Evolutionary conservation across 2,329 filamentous ascomycete species (phyloP).

Genomic region (Chaetoscypha palmicola): DNA sequence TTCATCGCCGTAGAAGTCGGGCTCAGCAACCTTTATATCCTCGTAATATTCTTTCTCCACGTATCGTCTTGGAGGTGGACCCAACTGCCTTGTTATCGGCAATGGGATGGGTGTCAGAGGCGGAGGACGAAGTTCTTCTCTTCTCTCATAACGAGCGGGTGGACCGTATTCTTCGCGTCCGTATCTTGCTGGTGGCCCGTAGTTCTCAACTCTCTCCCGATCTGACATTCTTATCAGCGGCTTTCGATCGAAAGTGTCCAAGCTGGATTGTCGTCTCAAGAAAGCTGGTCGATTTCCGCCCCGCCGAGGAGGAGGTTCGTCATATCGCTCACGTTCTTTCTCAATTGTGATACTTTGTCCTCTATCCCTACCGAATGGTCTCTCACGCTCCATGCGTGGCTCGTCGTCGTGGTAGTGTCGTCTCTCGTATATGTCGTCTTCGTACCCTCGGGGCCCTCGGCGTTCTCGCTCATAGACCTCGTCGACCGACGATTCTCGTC

Average conservation of each 20-base stretch:
- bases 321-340: slow-evolving; percentile 25
- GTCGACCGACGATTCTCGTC: slow-evolving; percentile 42
- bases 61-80: slow-evolving; percentile 50
- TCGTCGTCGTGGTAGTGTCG: slow-evolving; percentile 38
- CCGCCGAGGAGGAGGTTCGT: slow-evolving; percentile 23
- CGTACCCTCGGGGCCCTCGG: slow-evolving; percentile 29
- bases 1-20: slow-evolving; percentile 63
- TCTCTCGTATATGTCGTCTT: slow-evolving; percentile 32
- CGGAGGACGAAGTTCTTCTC: slow-evolving; percentile 38
- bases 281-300: slow-evolving; percentile 55
- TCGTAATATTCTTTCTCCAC: slow-evolving; percentile 53
- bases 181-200: slow-evolving; percentile 45
- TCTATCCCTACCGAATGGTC: slow-evolving; percentile 31
- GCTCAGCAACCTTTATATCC: slow-evolving; percentile 61
- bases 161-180: slow-evolving; percentile 46
- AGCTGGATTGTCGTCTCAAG: slow-evolving; percentile 75
- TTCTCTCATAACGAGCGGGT: slow-evolving; percentile 37
- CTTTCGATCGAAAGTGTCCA: slow-evolving; percentile 82
- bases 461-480: slow-evolving; percentile 46
- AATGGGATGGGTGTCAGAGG: slow-evolving; percentile 55
- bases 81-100: slow-evolving; percentile 52
- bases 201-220: slow-evolving; percentile 47
- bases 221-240: slow-evolving; percentile 44
- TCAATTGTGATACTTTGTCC: slow-evolving; percentile 28
- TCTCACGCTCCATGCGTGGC: slow-evolving; percentile 46